Conservation (phyloP, 768 basidiomycete genomes). For the Mycena maculata region DNA sequence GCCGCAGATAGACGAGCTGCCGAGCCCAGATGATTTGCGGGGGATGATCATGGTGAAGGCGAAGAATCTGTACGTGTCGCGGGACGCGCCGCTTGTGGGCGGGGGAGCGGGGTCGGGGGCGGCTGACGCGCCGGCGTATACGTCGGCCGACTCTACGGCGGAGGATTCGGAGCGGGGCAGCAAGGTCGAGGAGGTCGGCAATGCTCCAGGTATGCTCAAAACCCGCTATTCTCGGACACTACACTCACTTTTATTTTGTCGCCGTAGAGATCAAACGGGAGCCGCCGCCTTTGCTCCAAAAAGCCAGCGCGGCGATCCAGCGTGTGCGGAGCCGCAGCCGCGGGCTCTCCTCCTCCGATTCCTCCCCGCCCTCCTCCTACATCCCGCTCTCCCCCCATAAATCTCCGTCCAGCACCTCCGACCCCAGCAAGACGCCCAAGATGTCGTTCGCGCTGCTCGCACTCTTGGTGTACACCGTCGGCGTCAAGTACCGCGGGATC, state of each 20-base stretch:
- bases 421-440: slow-evolving; percentile 65
- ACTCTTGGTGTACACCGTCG: slow-evolving; percentile 93
- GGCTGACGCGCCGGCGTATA: slow-evolving; percentile 35
- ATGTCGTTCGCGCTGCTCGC: slow-evolving; percentile 80
- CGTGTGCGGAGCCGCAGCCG: slow-evolving; percentile 33
- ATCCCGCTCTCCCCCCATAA: slow-evolving; percentile 26
- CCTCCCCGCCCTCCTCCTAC: slow-evolving; percentile 30
- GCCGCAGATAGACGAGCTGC: slow-evolving; percentile 66
- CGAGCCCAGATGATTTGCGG: slow-evolving; percentile 90
- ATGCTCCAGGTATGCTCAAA: slow-evolving; percentile 2
- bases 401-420: slow-evolving; percentile 11
- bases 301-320: slow-evolving; percentile 33
- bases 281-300: slow-evolving; percentile 17
- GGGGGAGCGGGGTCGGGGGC: slow-evolving; percentile 17
- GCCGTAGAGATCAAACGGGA: slow-evolving; percentile 4
- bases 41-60: slow-evolving; percentile 89
- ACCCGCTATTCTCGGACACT: neutral
- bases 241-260: neutral
- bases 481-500: slow-evolving; percentile 93
- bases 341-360: slow-evolving; percentile 29
- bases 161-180: slow-evolving; percentile 30
- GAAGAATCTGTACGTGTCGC: slow-evolving; percentile 25
- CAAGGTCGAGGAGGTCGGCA: slow-evolving; percentile 9
- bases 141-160: slow-evolving; percentile 32
- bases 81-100: neutral